Evolutionary conservation across 768 basidiomycete species (phyloP).

Genomic region (Amyloporia xantha): DNA sequence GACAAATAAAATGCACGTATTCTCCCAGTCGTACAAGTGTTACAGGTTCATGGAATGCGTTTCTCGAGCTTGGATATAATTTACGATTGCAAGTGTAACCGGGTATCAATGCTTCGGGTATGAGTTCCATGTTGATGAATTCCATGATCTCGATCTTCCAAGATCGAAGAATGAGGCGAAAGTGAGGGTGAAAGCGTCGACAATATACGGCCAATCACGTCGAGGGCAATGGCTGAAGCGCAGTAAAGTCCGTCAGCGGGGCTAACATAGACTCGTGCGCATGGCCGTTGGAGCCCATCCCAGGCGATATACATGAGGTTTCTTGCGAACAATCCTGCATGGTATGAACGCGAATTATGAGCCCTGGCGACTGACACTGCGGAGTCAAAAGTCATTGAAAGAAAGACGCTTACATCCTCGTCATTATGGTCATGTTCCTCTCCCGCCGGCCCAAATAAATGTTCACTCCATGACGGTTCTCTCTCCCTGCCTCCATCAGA

Average conservation of each 20-base stretch:
- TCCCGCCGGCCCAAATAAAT: slow-evolving; percentile 8
- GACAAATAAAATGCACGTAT: background rate
- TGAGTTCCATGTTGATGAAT: background rate
- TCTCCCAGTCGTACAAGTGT: background rate
- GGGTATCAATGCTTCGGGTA: background rate
- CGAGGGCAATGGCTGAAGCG: background rate
- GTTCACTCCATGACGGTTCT: slow-evolving; percentile 4
- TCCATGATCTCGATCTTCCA: background rate
- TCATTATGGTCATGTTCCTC: background rate
- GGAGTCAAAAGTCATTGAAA: too few relatives aligned
- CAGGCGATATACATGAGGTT: background rate
- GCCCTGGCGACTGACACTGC: background rate
- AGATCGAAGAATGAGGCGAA: background rate
- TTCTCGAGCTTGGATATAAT: too few relatives aligned
- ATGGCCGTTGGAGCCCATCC: background rate
- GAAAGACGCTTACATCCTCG: too few relatives aligned
- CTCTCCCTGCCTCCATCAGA: background rate
- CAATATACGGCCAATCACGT: background rate
- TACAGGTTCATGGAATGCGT: too few relatives aligned
- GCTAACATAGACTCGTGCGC: background rate
- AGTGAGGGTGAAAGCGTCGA: background rate
- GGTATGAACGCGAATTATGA: background rate
- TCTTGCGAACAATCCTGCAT: background rate
- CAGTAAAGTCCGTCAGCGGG: background rate
- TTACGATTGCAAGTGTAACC: background rate